A percentile compares a stretch with the other conserved stretches of the same genome.
Evolutionary conservation across 1,139 yeast genomes (phyloP).

Genomic region (Nadsonia starkeyi-henricii): DNA sequence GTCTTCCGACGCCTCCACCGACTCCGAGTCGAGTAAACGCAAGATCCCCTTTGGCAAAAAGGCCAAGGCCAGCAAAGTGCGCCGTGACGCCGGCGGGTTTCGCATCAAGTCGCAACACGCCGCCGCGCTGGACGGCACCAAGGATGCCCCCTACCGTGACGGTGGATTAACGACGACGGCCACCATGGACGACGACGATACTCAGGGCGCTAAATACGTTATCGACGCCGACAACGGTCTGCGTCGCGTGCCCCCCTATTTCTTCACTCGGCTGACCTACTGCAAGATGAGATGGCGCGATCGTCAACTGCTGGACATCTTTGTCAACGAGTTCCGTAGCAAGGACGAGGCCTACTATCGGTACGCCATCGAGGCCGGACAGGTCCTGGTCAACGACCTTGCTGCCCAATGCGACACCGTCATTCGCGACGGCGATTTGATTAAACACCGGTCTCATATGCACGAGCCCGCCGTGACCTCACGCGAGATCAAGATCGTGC

Average conservation of each 20-base stretch:
- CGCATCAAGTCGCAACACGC: slow-evolving; percentile 16
- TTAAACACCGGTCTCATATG: slow-evolving; percentile 69
- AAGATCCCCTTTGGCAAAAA: too few species aligned
- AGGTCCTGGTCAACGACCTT: slow-evolving; percentile 55
- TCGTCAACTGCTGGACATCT: slow-evolving; percentile 61
- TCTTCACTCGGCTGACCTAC: slow-evolving; percentile 76
- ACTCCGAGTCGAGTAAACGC: too few species aligned
- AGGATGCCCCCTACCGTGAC: background rate
- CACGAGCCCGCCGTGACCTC: slow-evolving; percentile 87
- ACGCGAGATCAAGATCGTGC: slow-evolving; percentile 54
- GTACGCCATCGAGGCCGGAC: slow-evolving; percentile 51
- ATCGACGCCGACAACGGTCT: slow-evolving; percentile 26
- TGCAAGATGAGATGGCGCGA: slow-evolving; percentile 91
- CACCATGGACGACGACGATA: slow-evolving; percentile 21
- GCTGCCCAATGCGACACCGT: slow-evolving; percentile 52
- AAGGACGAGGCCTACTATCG: slow-evolving; percentile 53
- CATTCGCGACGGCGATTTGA: slow-evolving; percentile 72
- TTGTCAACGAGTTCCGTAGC: slow-evolving; percentile 74
- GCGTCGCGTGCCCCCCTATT: slow-evolving; percentile 72
- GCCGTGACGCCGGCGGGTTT: slow-evolving; percentile 17
- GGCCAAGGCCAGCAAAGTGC: slow-evolving; percentile 1
- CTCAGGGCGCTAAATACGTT: slow-evolving; percentile 26
- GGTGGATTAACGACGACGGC: slow-evolving; percentile 7
- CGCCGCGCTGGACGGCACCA: slow-evolving; percentile 1
- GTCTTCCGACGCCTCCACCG: too few species aligned